Conservation (phyloP, 257 asterid genomes). For the Leptodermis oblonga region DNA sequence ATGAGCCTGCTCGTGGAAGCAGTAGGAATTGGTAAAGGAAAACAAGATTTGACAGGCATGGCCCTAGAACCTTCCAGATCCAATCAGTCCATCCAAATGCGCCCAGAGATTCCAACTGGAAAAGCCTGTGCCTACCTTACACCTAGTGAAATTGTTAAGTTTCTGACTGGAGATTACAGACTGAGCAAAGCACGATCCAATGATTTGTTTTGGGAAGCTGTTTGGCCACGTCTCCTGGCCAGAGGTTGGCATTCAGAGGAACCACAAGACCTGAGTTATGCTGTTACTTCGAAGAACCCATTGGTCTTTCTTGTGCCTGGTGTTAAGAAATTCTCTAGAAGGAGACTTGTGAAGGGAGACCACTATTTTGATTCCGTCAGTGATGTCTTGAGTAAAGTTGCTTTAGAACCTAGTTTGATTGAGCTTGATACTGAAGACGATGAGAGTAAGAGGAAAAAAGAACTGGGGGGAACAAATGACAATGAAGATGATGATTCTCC, state of each 20-base stretch:
- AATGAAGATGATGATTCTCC: constrained; percentile 36
- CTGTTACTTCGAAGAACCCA: constrained; percentile 31
- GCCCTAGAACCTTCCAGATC: constrained; percentile 45
- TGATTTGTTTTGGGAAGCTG: constrained; percentile 87
- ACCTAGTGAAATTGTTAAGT: constrained; percentile 48
- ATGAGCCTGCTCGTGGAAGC: constrained; percentile 52
- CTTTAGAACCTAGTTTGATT: constrained; percentile 52
- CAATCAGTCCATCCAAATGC: constrained; percentile 32
- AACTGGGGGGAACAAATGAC: constrained; percentile 14
- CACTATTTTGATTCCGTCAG: constrained; percentile 69
- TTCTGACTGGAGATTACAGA: constrained; percentile 67
- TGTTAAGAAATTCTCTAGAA: constrained; percentile 52
- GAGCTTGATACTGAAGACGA: constrained; percentile 41
- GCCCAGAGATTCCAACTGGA: constrained; percentile 67
- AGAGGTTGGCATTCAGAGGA: constrained; percentile 84
- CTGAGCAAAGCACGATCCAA: constrained; percentile 73
- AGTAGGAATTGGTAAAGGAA: constrained; percentile 56
- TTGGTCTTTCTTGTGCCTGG: constrained; percentile 72
- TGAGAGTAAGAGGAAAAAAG: constrained; percentile 24
- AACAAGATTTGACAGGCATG: constrained; percentile 54
- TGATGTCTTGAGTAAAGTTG: constrained; percentile 64
- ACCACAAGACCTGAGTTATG: constrained; percentile 41
- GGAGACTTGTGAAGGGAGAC: constrained; percentile 52
- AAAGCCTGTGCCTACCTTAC: constrained; percentile 69
- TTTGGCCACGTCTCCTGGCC: constrained; percentile 90